phyloP scores from a whole-genome alignment of 495 filamentous ascomycete genomes.

The Evernia prunastri region DNA sequence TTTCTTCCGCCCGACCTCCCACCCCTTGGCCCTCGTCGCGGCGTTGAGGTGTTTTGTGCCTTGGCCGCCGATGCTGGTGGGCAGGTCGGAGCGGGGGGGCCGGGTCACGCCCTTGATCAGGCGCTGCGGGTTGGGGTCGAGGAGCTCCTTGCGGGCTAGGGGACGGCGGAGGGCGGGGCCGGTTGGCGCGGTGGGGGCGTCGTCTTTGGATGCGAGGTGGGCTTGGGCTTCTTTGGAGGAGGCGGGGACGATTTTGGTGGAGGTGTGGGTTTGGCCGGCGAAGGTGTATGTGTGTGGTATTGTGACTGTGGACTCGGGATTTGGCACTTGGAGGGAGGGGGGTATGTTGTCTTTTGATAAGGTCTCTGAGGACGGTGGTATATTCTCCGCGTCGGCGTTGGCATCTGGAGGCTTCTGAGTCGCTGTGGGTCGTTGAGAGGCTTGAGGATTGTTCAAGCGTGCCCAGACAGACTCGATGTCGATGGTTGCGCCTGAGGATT shows the following conservation, averaged over 20 bases:
- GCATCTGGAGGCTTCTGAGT: conserved; percentile 15
- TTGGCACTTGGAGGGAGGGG: conserved; percentile 18
- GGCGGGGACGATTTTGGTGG: conserved; percentile 71
- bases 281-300: conserved; percentile 89
- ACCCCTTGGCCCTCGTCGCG: conserved; percentile 11
- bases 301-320: conserved; percentile 52
- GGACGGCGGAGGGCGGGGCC: conserved; percentile 53
- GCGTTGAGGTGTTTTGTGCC: conserved; percentile 23
- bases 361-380: conserved; percentile 20
- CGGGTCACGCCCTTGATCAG: conserved; percentile 33
- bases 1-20: conserved; percentile 31
- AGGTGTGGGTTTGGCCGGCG: conserved; percentile 76
- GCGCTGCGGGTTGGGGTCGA: conserved; percentile 63
- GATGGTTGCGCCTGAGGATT: conserved; percentile 64
- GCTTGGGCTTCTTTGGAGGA: conserved; percentile 75
- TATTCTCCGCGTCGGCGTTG: conserved; percentile 25
- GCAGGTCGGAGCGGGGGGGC: conserved; percentile 18
- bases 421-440: conserved; percentile 18
- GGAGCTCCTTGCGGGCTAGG: conserved; percentile 66
- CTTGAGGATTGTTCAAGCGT: conserved; percentile 57
- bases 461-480: conserved; percentile 90
- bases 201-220: conserved; percentile 54
- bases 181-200: conserved; percentile 35
- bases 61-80: conserved; percentile 42
- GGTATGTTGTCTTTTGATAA: conserved; percentile 13